Evolutionary conservation across 108 stramenopile genomes (phyloP).

Genomic region (Schizochytrium sp.): DNA sequence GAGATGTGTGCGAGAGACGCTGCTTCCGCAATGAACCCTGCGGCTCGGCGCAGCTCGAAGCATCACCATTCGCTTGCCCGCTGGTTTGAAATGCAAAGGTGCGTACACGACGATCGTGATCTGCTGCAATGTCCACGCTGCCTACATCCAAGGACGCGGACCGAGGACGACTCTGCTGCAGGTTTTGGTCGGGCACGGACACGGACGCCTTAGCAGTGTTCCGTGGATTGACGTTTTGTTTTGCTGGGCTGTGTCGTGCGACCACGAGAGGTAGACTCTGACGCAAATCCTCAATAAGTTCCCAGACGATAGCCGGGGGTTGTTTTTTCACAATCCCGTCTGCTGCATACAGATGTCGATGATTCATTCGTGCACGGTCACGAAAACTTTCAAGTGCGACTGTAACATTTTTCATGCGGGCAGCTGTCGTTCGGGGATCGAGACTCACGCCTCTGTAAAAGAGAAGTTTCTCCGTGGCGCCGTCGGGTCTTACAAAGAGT

Average conservation of each 20-base stretch:
- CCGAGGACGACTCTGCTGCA: not conserved
- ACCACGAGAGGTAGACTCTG: not conserved
- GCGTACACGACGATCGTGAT: too few species aligned
- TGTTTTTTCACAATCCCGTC: not conserved
- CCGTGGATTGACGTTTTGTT: not conserved
- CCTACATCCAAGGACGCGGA: not conserved
- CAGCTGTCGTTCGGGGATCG: not conserved
- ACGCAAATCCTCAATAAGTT: not conserved
- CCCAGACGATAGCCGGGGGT: not conserved
- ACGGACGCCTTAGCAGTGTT: not conserved
- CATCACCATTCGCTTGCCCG: not conserved
- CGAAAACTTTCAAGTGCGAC: not conserved
- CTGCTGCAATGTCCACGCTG: not conserved
- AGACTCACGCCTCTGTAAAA: not conserved
- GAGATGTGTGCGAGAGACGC: too few species aligned
- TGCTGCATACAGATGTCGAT: not conserved
- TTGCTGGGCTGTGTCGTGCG: not conserved
- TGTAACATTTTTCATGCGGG: not conserved
- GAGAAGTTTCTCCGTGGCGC: not conserved
- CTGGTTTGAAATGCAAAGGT: too few species aligned
- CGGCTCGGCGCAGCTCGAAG: too few species aligned
- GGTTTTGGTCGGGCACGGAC: not conserved
- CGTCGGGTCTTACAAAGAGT: not conserved
- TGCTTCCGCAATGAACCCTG: too few species aligned
- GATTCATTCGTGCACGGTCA: not conserved